Conservation (phyloP, 345 rosid species). For the Eucalyptus urophylla region DNA sequence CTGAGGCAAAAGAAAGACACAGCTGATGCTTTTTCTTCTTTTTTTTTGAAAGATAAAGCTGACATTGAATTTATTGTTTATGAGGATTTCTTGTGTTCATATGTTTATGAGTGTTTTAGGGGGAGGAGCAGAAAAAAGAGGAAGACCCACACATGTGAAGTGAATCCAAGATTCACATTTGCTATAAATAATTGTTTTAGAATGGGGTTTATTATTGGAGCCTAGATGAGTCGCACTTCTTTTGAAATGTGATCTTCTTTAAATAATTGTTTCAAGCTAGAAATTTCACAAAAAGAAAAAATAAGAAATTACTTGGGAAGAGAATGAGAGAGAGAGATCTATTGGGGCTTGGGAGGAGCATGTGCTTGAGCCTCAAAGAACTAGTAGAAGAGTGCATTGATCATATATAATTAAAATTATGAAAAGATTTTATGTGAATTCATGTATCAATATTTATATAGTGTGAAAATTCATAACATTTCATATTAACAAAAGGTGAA, state of each 20-base stretch:
- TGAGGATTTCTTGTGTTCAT: neutral
- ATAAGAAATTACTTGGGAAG: neutral
- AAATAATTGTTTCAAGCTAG: too few relatives aligned
- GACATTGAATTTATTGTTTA: neutral
- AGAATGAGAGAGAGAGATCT: neutral
- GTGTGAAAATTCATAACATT: neutral
- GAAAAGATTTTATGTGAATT: neutral
- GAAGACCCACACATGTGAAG: too few relatives aligned
- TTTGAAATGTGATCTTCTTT: too few relatives aligned
- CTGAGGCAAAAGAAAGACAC: neutral
- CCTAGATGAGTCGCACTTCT: too few relatives aligned
- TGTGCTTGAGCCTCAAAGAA: neutral
- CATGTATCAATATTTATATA: neutral
- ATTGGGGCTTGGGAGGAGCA: neutral
- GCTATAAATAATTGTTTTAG: neutral
- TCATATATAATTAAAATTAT: too few relatives aligned
- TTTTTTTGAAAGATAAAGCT: neutral
- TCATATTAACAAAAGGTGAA: neutral
- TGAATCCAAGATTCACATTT: neutral
- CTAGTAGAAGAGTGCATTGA: neutral
- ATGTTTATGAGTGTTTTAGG: neutral
- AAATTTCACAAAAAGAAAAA: too few relatives aligned
- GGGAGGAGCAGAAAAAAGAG: too few relatives aligned
- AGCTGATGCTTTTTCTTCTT: too few relatives aligned
- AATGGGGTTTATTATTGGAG: too few relatives aligned